A percentile compares a stretch with the other conserved stretches of the same genome.
Evolutionary conservation across 805 yeast species (phyloP).

Genomic region (Candida jianshihensis): DNA sequence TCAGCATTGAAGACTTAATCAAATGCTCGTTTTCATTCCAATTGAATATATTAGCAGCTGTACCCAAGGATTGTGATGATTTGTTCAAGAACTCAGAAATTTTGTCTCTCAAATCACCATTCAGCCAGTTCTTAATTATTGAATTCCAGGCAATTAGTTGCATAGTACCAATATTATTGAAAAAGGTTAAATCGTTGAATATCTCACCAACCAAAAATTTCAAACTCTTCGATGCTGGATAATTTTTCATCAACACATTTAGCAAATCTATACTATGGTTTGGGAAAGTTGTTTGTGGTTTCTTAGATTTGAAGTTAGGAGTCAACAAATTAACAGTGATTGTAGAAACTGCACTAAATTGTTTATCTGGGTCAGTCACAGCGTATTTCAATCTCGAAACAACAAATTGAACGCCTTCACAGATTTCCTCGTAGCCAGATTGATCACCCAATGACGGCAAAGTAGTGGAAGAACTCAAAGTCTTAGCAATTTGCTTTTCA

Average conservation of each 20-base stretch:
- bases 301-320: conserved; percentile 45
- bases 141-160: conserved; percentile 42
- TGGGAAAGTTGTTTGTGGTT: conserved; percentile 32
- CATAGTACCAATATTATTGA: conserved; percentile 28
- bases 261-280: conserved; percentile 39
- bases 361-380: conserved; percentile 55
- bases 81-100: conserved; percentile 41
- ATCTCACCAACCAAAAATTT: conserved; percentile 55
- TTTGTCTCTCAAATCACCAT: conserved; percentile 49
- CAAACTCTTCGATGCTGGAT: conserved; percentile 48
- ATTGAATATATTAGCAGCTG: conserved; percentile 59
- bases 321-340: conserved; percentile 47
- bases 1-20: conserved; percentile 44
- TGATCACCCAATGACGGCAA: conserved; percentile 1
- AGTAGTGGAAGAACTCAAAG: conserved; percentile 2
- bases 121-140: conserved; percentile 57
- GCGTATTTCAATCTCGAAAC: conserved; percentile 19
- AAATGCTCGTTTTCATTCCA: conserved; percentile 69
- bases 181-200: conserved; percentile 54
- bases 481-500: not conserved
- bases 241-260: conserved; percentile 20
- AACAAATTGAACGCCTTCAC: conserved; percentile 33
- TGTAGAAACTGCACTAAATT: conserved; percentile 38
- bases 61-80: conserved; percentile 36
- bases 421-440: conserved; percentile 35